Base-by-base conservation (phyloP, 352 stramenopile genomes). In the Phytophthora fragariae region DNA sequence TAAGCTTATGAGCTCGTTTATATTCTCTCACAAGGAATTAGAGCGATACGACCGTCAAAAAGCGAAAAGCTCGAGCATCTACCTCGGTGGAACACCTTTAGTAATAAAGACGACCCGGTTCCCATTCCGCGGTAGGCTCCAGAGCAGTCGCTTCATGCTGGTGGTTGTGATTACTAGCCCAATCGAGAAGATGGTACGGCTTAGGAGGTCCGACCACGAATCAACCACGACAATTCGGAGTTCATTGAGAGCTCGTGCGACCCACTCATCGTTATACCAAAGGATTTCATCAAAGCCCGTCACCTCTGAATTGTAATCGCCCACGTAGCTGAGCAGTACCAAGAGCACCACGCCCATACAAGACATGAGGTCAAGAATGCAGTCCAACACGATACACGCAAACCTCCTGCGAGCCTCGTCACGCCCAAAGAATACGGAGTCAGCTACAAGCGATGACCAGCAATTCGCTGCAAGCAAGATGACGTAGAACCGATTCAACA, bases 401-500 rank as follows among this genome's bases (percentile, higher is more conserved):
- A 79, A 76, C n/a, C 70, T 56, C 24, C 57, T 37, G 5, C 47
- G 53, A 5, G 58, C 44, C 12, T 78, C 70, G 27, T 73, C 31
- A 2, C 39, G 50, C 7, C 19, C 55, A 17, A 73, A 62, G 12
- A 73, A 63, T 1, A 50, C 21, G 0, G 54, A 65, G 52, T 76
- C 46, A 0, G 68, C 57, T 27, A 76, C 41, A 2, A 67, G 14
- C 0, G 67, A 70, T 6, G 63, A 68, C 70, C 62, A 81, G 21
- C 70, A 81, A 37, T 81, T 81, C 0, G 49, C 0, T 17, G 68
- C 61, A 1, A 85, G 27, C 14, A 85, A 39, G 1, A 58, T 19
- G 1, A 81, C 79, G 46, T 79, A 80, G 17, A 83, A 71, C 2
- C 68, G 63, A 44, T 85, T 81, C 14, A 85, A 60, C 33, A 73